Percentiles rank a stretch among this genome's conserved stretches.
These are phyloP conservation scores for Akanthomyces muscarius DNA, from an alignment of 2,329 filamentous ascomycete species.

Conservation along the genomic window DNA sequence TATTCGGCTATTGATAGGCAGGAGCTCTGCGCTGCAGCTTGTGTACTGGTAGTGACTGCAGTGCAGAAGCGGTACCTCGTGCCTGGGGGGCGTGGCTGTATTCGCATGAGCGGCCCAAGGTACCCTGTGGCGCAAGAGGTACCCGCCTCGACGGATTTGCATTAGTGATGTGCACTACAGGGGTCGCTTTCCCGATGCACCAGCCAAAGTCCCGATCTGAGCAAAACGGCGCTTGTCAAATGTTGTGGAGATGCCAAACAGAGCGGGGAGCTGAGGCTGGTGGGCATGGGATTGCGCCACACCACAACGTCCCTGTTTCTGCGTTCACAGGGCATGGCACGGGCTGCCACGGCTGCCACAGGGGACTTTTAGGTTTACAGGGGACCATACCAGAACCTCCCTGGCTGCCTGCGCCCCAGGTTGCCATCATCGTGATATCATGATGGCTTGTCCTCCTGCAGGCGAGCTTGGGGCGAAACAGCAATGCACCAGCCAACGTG, in stretches of 20 bases:
- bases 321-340: not conserved
- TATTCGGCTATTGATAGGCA: too few relatives aligned
- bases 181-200: not conserved
- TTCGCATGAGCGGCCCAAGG: not conserved
- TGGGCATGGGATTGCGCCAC: not conserved
- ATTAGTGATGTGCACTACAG: not conserved
- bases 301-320: not conserved
- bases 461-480: too few relatives aligned
- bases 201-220: constrained; percentile 2
- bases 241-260: not conserved
- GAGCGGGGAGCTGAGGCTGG: not conserved
- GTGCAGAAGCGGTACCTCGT: not conserved
- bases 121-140: constrained; percentile 6
- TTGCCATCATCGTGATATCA: too few relatives aligned
- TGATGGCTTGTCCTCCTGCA: too few relatives aligned
- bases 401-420: too few relatives aligned
- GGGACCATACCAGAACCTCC: too few relatives aligned
- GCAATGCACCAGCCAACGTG: too few relatives aligned
- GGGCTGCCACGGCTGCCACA: not conserved
- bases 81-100: not conserved
- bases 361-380: not conserved
- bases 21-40: too few relatives aligned
- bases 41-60: too few relatives aligned
- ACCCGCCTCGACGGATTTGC: not conserved
- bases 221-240: not conserved